Evolutionary conservation across 1,284 basidiomycete species (phyloP), one percentile per base, ranked within the genome.

Genomic region (Ganoderma sinense): DNA sequence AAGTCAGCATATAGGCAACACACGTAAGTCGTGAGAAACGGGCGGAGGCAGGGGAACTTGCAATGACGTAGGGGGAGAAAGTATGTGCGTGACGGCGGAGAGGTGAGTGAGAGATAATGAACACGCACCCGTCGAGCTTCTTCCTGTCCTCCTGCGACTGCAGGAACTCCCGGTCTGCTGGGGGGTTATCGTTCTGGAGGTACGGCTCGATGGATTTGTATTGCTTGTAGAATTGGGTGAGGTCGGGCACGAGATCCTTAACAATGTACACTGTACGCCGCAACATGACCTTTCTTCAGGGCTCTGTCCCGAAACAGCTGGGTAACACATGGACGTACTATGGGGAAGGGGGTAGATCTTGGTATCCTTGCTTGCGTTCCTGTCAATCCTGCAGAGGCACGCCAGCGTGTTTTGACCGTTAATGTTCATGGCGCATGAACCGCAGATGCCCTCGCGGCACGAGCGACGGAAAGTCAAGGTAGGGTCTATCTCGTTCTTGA

Each of bases 341-440:
- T 99, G 97, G 23, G 97, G 97, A n/a, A 99, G 88, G 55, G 97
- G 97, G 84, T 99, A 99, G 78, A 99, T 93, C 89, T 99, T 99
- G 75, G 89, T 84, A 76, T 95, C 90, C 82, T 93, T 94, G 71
- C 77, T 79, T 58, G 85, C 77, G 75, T 90, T 88, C 77, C 96
- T 88, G 83, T 97, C 94, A 78, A 99, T 99, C 69, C 97, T 89
- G 87, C 97, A 99, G 65, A 99, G 87, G 84, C 98, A 99, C 29
- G 97, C 97, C 69, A 99, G 91, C 3, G 97, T 99, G 88, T 99
- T 99, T 82, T 95, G 91, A 71, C 97, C 97, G 82, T 99, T 93
- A 80, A 99, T 96, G 88, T 99, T 99, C 97, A 99, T 98, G 71
- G 97, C 97, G 81, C 97, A 99, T 20, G 95, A 97, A 59, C 97